Evolutionary conservation across 2,329 filamentous ascomycete genomes (phyloP), one percentile per base, ranked within the genome.

Genomic region (Colletotrichum echinochloae): DNA sequence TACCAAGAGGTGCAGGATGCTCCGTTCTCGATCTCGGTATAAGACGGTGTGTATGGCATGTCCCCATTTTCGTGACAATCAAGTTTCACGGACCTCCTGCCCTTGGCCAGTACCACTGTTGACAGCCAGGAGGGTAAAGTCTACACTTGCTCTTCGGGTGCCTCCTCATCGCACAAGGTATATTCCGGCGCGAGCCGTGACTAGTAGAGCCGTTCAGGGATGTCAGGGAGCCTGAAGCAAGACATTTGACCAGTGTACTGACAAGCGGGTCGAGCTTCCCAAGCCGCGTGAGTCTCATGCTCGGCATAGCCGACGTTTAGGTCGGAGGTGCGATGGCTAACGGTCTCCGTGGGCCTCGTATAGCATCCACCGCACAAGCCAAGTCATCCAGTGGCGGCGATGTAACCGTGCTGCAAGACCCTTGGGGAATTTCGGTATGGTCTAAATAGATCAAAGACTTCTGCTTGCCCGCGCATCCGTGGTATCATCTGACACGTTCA

Each of bases 401-500:
- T 35, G 35, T 16, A 20, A 18, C 33, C 12, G n/a, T 18, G n/a
- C n/a, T 39, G 54, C 12, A 26, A 23, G 2, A 26, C n/a, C n/a
- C 23, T 20, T n/a, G 16, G 4, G 20, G n/a, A 18, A 56, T 18
- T 26, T 33, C 16, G 16, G 12, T 26, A 18, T 26, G 37, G 54
- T 39, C 14, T 56, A 11, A 11, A 39, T 37, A 8, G 33, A 30
- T n/a, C 11, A 37, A 37, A 35, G n/a, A 37, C 33, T 33, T n/a
- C 26, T 20, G 3, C 46, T 8, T 28, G 4, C 7, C 33, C 14
- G 35, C 35, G n/a, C 28, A 33, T 60, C 30, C 63, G 35, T 70
- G 66, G 54, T 70, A 61, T 72, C 59, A 68, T 60, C 57, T 44
- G 26, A 62, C 23, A 23, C 37, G 20, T 44, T 70, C 54, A 73